Percentiles rank a stretch among this genome's conserved stretches.
phyloP scores from a whole-genome alignment of 31 red algal species.

The Odonthalia washingtoniensis region DNA sequence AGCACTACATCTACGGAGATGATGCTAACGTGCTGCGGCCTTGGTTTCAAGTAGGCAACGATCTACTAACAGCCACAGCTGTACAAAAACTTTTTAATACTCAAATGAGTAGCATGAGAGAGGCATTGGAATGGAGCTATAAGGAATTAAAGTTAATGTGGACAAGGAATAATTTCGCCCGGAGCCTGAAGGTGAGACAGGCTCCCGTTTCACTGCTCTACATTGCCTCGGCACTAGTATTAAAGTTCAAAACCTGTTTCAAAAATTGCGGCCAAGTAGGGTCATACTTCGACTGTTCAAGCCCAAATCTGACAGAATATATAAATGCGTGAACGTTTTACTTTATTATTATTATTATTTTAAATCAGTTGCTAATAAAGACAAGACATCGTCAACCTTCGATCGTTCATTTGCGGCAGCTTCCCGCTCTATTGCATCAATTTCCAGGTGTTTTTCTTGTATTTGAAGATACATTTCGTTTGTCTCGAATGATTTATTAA shows the following conservation, averaged over 20 bases:
- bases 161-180: not conserved
- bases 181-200: slow-evolving; percentile 11
- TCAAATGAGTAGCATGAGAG: slow-evolving; percentile 30
- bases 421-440: too few species aligned
- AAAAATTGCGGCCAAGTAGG: slow-evolving; percentile 25
- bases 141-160: slow-evolving; percentile 43
- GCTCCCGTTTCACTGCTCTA: slow-evolving; percentile 35
- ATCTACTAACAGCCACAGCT: too few species aligned
- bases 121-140: slow-evolving; percentile 48
- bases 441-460: too few species aligned
- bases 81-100: slow-evolving; percentile 32
- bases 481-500: too few species aligned
- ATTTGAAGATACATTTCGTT: too few species aligned
- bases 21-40: slow-evolving; percentile 35
- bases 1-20: slow-evolving; percentile 60
- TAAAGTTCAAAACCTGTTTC: slow-evolving; percentile 21
- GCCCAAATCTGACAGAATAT: not conserved
- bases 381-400: too few species aligned
- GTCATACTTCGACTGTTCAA: not conserved
- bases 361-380: too few species aligned
- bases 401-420: too few species aligned
- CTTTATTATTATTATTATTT: too few species aligned
- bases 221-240: slow-evolving; percentile 13
- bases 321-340: too few species aligned
- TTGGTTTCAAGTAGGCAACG: slow-evolving; percentile 20